phyloP scores from a whole-genome alignment of 2,329 filamentous ascomycete genomes.

The Penicillium sp. region DNA sequence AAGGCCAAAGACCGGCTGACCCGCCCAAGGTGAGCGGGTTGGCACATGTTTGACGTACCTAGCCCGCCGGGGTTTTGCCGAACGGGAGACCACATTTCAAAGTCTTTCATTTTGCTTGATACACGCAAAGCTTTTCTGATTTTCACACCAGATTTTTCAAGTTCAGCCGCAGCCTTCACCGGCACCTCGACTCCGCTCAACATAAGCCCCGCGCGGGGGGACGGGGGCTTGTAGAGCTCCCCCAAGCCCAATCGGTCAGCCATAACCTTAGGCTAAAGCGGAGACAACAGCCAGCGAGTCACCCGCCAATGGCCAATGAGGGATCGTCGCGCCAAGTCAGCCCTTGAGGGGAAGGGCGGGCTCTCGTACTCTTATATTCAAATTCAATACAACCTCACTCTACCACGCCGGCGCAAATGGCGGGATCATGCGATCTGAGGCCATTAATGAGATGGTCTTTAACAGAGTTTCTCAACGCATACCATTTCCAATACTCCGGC shows the following conservation, averaged over 20 bases:
- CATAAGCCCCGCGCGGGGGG: background rate
- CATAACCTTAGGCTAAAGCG: background rate
- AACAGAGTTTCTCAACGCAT: background rate
- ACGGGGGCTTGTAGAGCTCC: background rate
- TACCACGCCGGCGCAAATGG: constrained; percentile 11
- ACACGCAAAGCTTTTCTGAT: background rate
- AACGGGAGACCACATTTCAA: background rate
- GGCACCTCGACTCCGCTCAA: background rate
- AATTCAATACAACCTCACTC: constrained; percentile 14
- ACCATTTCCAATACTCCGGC: background rate
- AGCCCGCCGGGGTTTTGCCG: background rate
- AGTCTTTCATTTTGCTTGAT: background rate
- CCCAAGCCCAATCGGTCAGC: background rate
- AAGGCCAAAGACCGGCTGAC: background rate
- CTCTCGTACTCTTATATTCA: constrained; percentile 14
- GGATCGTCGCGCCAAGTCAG: constrained; percentile 24
- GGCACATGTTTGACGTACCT: background rate
- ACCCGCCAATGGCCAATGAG: constrained; percentile 11
- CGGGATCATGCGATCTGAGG: background rate
- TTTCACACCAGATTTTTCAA: background rate
- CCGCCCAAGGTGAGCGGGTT: background rate
- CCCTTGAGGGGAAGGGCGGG: constrained; percentile 4
- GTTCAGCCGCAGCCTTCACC: background rate
- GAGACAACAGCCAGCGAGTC: background rate
- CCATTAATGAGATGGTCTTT: background rate